Conservation (phyloP, 768 basidiomycete species). For the Lactifluus subvellereus region DNA sequence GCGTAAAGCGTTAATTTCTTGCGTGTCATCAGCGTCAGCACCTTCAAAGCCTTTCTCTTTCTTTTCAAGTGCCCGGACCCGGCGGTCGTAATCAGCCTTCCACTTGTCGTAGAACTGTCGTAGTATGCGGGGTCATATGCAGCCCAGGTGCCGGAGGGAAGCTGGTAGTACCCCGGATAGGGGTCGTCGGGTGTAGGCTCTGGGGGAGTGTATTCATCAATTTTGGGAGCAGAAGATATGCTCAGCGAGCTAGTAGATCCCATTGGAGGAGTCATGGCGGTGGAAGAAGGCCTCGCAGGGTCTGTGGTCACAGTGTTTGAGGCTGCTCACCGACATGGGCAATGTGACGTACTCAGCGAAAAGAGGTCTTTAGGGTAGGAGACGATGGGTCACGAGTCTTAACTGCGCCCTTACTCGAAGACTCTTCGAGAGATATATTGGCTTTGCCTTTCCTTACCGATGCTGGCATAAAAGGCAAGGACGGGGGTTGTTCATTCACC, state of each 20-base stretch:
- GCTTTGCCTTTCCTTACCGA: constrained; percentile 54
- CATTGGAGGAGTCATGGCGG: constrained; percentile 15
- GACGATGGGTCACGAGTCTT: constrained; percentile 19
- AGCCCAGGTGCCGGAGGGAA: constrained; percentile 76
- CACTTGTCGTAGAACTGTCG: constrained; percentile 62
- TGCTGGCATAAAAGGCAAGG: constrained; percentile 51
- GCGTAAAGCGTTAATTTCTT: constrained; percentile 55
- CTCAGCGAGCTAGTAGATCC: constrained; percentile 24
- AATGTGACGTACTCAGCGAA: constrained; percentile 46
- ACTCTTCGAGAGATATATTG: constrained; percentile 39
- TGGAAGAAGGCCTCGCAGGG: constrained; percentile 24
- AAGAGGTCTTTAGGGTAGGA: constrained; percentile 55
- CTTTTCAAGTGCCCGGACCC: constrained; percentile 70
- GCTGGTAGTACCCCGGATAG: constrained; percentile 83
- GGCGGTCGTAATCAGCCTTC: constrained; percentile 64
- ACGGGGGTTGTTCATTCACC: constrained; percentile 24
- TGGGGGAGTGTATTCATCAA: constrained; percentile 65
- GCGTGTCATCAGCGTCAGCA: constrained; percentile 48
- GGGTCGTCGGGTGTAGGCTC: constrained; percentile 68
- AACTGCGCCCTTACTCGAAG: constrained; percentile 15
- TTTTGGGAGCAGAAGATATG: constrained; percentile 60
- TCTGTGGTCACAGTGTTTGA: constrained; percentile 3
- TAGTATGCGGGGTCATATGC: constrained; percentile 70
- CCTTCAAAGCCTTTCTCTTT: constrained; percentile 65
- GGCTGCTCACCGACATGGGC: neutral